A percentile compares a stretch with the other conserved stretches of the same genome.
Evolutionary conservation across 2,329 filamentous ascomycete species (phyloP).

Genomic region (Gnomoniopsis smithogilvyi): DNA sequence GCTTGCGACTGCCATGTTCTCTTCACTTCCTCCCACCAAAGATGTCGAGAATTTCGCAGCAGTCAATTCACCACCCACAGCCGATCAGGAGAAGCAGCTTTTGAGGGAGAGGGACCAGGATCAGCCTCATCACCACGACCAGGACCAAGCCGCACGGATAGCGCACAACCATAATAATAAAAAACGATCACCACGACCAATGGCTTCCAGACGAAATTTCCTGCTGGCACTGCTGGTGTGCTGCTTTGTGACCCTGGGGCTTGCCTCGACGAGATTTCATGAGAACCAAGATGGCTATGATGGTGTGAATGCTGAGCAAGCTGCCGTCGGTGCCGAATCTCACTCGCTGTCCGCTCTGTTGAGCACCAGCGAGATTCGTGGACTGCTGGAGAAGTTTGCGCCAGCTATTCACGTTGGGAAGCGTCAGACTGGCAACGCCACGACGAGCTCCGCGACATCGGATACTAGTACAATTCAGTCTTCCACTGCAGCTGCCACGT

Average conservation of each 20-base stretch:
- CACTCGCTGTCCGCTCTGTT: conserved; percentile 35
- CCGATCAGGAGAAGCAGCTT: conserved; percentile 19
- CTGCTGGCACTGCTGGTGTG: conserved; percentile 21
- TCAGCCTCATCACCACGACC: conserved; percentile 6
- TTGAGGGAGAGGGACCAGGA: conserved; percentile 14
- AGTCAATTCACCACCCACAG: background rate
- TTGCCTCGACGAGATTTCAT: conserved; percentile 20
- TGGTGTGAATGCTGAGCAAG: background rate
- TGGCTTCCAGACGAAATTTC: conserved; percentile 21
- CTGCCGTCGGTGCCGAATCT: conserved; percentile 7
- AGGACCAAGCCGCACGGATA: conserved; percentile 10
- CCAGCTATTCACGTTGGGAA: conserved; percentile 33
- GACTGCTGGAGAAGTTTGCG: conserved; percentile 61
- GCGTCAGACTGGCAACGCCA: conserved; percentile 41
- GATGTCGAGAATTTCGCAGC: conserved; percentile 16
- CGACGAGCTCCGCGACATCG: conserved; percentile 20
- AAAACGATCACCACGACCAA: conserved; percentile 15
- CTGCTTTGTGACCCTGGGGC: conserved; percentile 22
- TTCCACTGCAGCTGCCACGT: conserved; percentile 16
- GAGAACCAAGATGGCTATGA: conserved; percentile 6
- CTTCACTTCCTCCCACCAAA: background rate
- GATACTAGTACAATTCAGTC: conserved; percentile 12
- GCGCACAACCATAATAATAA: background rate
- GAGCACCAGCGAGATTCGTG: conserved; percentile 56
- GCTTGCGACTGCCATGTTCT: conserved; percentile 4